Conservation (phyloP, 2,329 filamentous ascomycete genomes). For the Mycocentrospora acerina region DNA sequence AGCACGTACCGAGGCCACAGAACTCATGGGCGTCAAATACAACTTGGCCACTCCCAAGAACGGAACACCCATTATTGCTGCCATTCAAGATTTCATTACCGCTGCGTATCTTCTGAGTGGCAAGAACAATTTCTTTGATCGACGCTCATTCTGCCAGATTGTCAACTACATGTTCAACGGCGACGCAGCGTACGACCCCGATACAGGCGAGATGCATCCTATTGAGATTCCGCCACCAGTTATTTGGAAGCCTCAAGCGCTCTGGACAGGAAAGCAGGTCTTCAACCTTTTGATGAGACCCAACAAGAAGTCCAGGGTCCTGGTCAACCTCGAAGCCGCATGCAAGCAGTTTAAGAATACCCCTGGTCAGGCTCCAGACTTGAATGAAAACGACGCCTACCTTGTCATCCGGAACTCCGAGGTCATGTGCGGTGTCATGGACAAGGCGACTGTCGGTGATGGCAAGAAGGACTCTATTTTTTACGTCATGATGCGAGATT, state of each 20-base stretch:
- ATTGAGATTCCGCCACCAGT: conserved; percentile 86
- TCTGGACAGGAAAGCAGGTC: conserved; percentile 97
- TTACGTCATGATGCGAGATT: conserved; percentile 94
- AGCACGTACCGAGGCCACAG: conserved; percentile 89
- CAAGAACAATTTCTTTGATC: conserved; percentile 91
- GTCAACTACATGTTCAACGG: conserved; percentile 93
- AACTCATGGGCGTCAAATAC: conserved; percentile 96
- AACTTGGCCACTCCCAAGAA: conserved; percentile 96
- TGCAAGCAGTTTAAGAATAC: conserved; percentile 77
- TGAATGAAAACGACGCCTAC: conserved; percentile 75
- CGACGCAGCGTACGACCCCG: conserved; percentile 52
- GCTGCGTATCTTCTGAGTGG: conserved; percentile 87
- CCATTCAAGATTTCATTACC: conserved; percentile 99
- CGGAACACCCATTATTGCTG: conserved; percentile 95
- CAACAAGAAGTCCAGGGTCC: conserved; percentile 77
- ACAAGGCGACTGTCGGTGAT: conserved; percentile 94
- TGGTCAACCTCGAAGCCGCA: conserved; percentile 90
- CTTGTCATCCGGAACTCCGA: conserved; percentile 94
- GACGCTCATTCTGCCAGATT: conserved; percentile 83
- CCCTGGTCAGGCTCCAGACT: conserved; percentile 70
- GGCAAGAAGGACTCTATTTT: conserved; percentile 98
- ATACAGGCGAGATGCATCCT: conserved; percentile 55
- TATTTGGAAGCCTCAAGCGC: conserved; percentile 77
- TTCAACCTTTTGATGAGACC: conserved; percentile 91
- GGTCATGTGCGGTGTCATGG: conserved; percentile 96